Evolutionary conservation across 208 protist genomes (phyloP), one percentile per base, ranked within the genome.

Genomic region (Trypanosoma scelopori): DNA sequence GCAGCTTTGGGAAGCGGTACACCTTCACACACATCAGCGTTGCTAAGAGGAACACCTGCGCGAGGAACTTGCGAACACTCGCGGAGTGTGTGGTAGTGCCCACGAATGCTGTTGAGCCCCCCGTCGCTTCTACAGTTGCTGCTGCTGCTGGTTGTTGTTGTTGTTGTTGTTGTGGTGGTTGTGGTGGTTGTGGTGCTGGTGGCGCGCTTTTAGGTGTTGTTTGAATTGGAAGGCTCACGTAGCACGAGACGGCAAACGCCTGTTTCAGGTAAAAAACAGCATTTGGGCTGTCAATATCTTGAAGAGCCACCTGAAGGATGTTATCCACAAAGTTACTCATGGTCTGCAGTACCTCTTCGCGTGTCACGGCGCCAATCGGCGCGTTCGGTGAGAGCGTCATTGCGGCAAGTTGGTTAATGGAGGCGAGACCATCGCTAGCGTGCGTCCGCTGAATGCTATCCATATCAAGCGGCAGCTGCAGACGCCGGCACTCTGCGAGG

Each of bases 21-120:
- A 95, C 83, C 74, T 95, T 95, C 43, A 95, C 89, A n/a, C 78
- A 78, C 77, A 90, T 90, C 13, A 95, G 73, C 4, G 87, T 60
- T 0, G 89, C 84, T 20, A 90, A 53, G 43, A 89, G 47, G 56
- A 87, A 92, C 12, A 59, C 60, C 0, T 87, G 66, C 12, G 82
- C 78, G 32, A 95, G 81, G 52, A 95, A 91, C 25, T 78, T 78
- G 3, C 77, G 75, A 32, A 58, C 55, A 48, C 30, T 18, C 1
- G 41, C 15, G 37, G 59, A 49, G 35, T 67, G 62, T 60, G 43
- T 28, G 37, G 0, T 43, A 16, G 42, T 55, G 32, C 37, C 51
- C 50, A 56, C 16, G 18, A 59, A 48, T 13, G 51, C 25, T 22
- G 48, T 65, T 28, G 65, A 27, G 22, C 11, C 2, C 30, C 28